A percentile compares a stretch with the other conserved stretches of the same genome.
Conservation (phyloP, 2,329 filamentous ascomycete genomes). For the Phaeosphaeriaceae sp. region DNA sequence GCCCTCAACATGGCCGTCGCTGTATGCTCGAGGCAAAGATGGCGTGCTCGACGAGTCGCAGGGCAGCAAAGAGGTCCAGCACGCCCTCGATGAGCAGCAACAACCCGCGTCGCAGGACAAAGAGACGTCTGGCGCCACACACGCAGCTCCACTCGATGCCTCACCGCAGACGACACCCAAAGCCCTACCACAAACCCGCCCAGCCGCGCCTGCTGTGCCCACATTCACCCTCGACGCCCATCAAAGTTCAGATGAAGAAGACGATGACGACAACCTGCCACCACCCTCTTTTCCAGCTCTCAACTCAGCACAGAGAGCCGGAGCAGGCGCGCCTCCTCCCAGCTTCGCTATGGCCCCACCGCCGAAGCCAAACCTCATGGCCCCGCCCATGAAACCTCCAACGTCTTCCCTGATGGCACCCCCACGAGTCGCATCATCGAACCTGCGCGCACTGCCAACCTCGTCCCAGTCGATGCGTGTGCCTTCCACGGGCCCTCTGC, state of each 20-base stretch:
- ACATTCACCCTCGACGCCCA: conserved; percentile 48
- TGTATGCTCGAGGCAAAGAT: conserved; percentile 10
- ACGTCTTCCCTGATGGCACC: conserved; percentile 44
- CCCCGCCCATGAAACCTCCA: conserved; percentile 42
- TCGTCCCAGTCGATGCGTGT: conserved; percentile 45
- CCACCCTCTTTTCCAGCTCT: conserved; percentile 54
- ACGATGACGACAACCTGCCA: conserved; percentile 45
- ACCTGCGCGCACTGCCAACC: conserved; percentile 42
- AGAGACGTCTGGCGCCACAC: conserved; percentile 5
- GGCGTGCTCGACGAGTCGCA: conserved; percentile 24
- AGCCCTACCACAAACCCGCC: conserved; percentile 22
- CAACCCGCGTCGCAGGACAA: conserved; percentile 20
- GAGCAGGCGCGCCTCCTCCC: conserved; percentile 35
- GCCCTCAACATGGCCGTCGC: conserved; percentile 44
- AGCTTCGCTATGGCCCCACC: conserved; percentile 27
- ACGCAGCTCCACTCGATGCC: conserved; percentile 2
- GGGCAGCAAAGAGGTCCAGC: conserved; percentile 13
- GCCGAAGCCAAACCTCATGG: conserved; percentile 35
- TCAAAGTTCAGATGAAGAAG: conserved; percentile 37
- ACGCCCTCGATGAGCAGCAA: conserved; percentile 18
- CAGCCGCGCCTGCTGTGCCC: conserved; percentile 32
- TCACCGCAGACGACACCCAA: conserved; percentile 45
- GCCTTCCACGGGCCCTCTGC: conserved; percentile 56
- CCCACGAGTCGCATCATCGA: conserved; percentile 46
- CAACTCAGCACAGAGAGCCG: conserved; percentile 57